phyloP scores from a whole-genome alignment of 768 basidiomycete species.

The Sistotremastrum niveocremeum region DNA sequence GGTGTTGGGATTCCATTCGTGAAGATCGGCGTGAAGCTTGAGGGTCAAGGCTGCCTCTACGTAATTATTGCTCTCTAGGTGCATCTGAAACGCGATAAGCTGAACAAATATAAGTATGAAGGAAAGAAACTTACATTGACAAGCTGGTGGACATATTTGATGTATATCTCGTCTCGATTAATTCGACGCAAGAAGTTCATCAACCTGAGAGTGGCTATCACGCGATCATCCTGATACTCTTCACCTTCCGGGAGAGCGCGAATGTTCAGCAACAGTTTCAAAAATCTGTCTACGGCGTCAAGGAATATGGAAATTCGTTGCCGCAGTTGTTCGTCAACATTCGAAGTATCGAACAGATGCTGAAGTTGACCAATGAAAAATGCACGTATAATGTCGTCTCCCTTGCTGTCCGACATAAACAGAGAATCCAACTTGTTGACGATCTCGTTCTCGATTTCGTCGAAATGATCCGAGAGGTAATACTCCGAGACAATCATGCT shows the following conservation, averaged over 20 bases:
- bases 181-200: slow-evolving; percentile 93
- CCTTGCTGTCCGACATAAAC: slow-evolving; percentile 88
- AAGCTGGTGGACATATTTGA: slow-evolving; percentile 92
- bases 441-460: slow-evolving; percentile 82
- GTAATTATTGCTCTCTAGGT: slow-evolving; percentile 78
- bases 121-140: slow-evolving; percentile 52
- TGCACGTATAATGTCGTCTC: slow-evolving; percentile 80
- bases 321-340: slow-evolving; percentile 68
- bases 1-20: slow-evolving; percentile 75
- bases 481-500: slow-evolving; percentile 94
- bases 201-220: slow-evolving; percentile 74
- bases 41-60: slow-evolving; percentile 89
- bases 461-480: slow-evolving; percentile 72
- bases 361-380: slow-evolving; percentile 89
- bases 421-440: slow-evolving; percentile 82
- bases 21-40: slow-evolving; percentile 86
- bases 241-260: slow-evolving; percentile 85
- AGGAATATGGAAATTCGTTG: slow-evolving; percentile 71
- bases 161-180: slow-evolving; percentile 85
- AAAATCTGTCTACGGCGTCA: slow-evolving; percentile 83
- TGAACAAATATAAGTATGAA: background rate
- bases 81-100: slow-evolving; percentile 40
- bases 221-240: slow-evolving; percentile 88
- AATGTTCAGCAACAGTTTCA: slow-evolving; percentile 78
- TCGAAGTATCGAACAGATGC: slow-evolving; percentile 73